Conservation (phyloP, 2,329 filamentous ascomycete species). For the Aspergillus carbonarius region DNA sequence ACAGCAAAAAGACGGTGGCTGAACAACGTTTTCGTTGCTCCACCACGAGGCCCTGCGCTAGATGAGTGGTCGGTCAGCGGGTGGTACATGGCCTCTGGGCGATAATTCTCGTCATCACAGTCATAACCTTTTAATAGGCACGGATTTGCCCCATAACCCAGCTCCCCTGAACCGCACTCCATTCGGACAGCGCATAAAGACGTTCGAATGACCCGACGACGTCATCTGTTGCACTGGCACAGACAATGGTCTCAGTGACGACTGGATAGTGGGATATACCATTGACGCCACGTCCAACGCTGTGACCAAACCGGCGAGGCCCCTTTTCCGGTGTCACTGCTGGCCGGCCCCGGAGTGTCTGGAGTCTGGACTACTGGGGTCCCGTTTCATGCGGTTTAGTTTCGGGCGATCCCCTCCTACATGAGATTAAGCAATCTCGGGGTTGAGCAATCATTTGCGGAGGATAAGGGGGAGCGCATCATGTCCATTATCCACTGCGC, state of each 20-base stretch:
- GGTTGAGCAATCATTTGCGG: conserved; percentile 1
- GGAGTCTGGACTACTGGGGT: conserved; percentile 4
- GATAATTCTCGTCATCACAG: not conserved
- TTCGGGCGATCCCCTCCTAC: not conserved
- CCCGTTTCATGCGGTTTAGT: conserved; percentile 2
- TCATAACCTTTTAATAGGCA: not conserved
- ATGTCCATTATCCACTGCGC: not conserved
- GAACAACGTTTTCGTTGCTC: conserved; percentile 25
- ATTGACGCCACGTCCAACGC: conserved; percentile 7
- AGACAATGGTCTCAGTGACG: conserved; percentile 1
- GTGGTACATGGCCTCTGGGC: not conserved
- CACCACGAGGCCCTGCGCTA: conserved; percentile 16
- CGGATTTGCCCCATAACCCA: not conserved
- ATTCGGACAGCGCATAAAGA: not conserved
- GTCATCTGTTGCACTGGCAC: not conserved
- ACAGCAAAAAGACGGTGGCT: conserved; percentile 36
- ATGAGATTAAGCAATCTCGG: conserved; percentile 6
- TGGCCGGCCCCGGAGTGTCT: not conserved
- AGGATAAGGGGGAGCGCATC: not conserved
- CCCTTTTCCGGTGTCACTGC: not conserved
- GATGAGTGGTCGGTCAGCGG: not conserved
- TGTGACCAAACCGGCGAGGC: not conserved
- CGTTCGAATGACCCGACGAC: not conserved
- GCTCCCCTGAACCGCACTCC: not conserved
- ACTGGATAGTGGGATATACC: not conserved